These are phyloP conservation scores for Prototheca wickerhamii DNA, from an alignment of 163 green algal genomes.

Conservation along the genomic window DNA sequence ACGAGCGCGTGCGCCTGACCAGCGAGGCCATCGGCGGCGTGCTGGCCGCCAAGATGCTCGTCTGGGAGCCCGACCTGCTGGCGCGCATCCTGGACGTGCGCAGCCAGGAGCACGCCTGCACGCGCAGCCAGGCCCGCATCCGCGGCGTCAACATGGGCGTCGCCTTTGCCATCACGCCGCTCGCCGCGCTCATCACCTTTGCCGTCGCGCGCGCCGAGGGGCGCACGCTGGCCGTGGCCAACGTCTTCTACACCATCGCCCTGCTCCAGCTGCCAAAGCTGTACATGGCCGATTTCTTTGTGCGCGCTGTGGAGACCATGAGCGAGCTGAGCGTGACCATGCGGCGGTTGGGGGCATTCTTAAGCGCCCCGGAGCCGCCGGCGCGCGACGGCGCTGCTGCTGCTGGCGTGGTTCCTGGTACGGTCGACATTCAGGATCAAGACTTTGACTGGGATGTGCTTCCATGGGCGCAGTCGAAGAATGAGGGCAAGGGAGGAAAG, in stretches of 20 bases:
- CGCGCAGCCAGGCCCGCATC: constrained; percentile 53
- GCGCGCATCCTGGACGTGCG: constrained; percentile 23
- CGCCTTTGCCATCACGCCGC: constrained; percentile 53
- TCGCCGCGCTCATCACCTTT: constrained; percentile 56
- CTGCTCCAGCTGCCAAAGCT: constrained; percentile 59
- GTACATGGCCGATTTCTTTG: constrained; percentile 62
- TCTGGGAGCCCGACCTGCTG: constrained; percentile 31
- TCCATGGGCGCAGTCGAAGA: neutral
- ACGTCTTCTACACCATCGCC: constrained; percentile 60
- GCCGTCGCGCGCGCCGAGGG: constrained; percentile 34
- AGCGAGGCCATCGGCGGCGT: constrained; percentile 54
- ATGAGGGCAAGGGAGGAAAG: too few species aligned
- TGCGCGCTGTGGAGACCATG: constrained; percentile 42
- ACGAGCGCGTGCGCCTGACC: constrained; percentile 65
- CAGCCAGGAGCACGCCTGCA: constrained; percentile 33
- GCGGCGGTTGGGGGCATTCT: constrained; percentile 53
- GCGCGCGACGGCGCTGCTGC: constrained; percentile 22
- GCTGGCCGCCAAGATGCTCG: constrained; percentile 70
- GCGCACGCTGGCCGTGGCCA: constrained; percentile 36
- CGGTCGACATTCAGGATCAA: neutral
- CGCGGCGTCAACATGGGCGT: constrained; percentile 55
- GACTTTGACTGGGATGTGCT: constrained; percentile 1
- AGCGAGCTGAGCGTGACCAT: constrained; percentile 53
- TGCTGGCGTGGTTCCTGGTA: neutral
- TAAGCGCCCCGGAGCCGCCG: constrained; percentile 51